Conservation (phyloP, 2,329 filamentous ascomycete genomes). For the Diaporthe citrichinensis region DNA sequence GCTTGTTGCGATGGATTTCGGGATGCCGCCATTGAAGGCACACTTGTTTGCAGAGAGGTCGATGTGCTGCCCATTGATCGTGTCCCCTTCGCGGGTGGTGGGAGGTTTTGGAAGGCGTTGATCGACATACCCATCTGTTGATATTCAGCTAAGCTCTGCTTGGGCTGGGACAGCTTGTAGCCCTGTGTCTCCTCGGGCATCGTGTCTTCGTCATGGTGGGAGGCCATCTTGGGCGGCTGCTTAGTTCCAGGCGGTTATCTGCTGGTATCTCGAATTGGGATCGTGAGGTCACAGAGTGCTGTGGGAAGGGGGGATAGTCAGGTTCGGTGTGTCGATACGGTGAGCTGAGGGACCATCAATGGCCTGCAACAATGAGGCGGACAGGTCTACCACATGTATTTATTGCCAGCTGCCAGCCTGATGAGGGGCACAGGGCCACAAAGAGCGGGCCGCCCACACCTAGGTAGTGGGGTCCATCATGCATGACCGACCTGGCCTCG, state of each 20-base stretch:
- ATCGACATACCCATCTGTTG: conserved; percentile 85
- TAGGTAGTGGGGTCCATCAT: neutral
- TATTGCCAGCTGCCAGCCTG: conserved; percentile 38
- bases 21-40: neutral
- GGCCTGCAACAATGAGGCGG: conserved; percentile 31
- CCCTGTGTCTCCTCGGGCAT: conserved; percentile 90
- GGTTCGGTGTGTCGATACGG: conserved; percentile 34
- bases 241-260: neutral
- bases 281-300: conserved; percentile 2
- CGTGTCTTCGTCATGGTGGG: conserved; percentile 83
- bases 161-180: conserved; percentile 96
- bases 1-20: neutral
- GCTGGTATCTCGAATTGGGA: neutral
- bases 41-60: neutral
- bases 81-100: neutral
- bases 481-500: conserved; percentile 31
- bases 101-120: neutral
- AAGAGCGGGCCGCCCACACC: conserved; percentile 26
- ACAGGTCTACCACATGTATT: conserved; percentile 40
- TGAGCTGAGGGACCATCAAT: conserved; percentile 36
- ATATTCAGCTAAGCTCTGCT: conserved; percentile 97
- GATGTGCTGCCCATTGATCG: neutral
- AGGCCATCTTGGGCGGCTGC: conserved; percentile 68
- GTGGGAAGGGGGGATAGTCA: conserved; percentile 9
- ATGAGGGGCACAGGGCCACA: conserved; percentile 39